phyloP scores from a whole-genome alignment of 2,329 filamentous ascomycete species.

The Aspergillus piperis region DNA sequence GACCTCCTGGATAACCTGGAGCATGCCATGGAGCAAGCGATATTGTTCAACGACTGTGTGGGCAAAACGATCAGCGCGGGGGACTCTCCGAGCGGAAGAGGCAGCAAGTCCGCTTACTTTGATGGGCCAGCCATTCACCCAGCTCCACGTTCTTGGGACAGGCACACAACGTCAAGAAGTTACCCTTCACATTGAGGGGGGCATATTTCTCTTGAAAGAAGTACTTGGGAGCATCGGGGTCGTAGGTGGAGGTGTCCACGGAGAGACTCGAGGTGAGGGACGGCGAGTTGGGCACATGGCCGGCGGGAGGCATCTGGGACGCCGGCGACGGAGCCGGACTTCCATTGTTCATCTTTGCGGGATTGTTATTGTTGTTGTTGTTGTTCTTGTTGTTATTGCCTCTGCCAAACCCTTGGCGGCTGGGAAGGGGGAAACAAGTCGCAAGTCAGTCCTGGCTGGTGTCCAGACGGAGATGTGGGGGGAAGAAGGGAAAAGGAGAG shows the following conservation, averaged over 20 bases:
- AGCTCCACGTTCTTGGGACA: conserved; percentile 91
- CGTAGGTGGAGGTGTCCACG: conserved; percentile 40
- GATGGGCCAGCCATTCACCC: conserved; percentile 94
- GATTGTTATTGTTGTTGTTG: conserved; percentile 43
- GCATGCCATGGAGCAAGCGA: conserved; percentile 83
- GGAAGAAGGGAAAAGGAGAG: conserved; percentile 12
- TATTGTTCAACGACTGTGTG: conserved; percentile 84
- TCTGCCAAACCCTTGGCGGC: conserved; percentile 53
- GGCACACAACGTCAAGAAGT: conserved; percentile 93
- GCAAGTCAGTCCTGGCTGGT: conserved; percentile 25
- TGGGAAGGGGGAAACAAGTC: conserved; percentile 30
- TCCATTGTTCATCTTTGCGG: conserved; percentile 43
- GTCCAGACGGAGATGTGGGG: conserved; percentile 14
- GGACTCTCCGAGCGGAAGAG: neutral
- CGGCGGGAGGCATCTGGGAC: conserved; percentile 32
- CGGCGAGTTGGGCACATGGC: conserved; percentile 41
- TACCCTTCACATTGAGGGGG: conserved; percentile 90
- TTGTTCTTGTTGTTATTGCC: conserved; percentile 51
- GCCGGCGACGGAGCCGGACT: conserved; percentile 33
- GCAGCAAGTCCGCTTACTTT: conserved; percentile 61
- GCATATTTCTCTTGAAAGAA: conserved; percentile 59
- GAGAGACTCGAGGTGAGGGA: conserved; percentile 41
- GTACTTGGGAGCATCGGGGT: conserved; percentile 50
- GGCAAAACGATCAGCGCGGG: neutral
- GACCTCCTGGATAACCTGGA: conserved; percentile 82